Percentiles rank a stretch among this genome's conserved stretches.
Evolutionary conservation across 2,329 filamentous ascomycete genomes (phyloP).

Genomic region (Exophiala phaeomuriformis): DNA sequence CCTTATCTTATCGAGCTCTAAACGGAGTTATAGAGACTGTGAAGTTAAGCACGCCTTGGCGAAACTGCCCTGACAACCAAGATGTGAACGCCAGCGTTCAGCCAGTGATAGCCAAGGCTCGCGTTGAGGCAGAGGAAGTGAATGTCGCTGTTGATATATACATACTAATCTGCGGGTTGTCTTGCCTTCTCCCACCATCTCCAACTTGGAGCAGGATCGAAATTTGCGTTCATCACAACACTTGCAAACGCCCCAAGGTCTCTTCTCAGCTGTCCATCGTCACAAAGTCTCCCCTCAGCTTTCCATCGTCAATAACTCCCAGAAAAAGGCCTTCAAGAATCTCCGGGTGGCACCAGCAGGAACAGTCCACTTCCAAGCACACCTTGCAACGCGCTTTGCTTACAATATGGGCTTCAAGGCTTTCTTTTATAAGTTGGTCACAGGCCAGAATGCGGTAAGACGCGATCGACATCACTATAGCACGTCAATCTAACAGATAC

Average conservation of each 20-base stretch:
- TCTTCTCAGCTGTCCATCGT: too few species aligned
- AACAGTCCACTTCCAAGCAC: too few species aligned
- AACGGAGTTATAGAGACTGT: neutral
- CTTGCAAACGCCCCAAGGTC: too few species aligned
- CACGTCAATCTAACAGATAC: neutral
- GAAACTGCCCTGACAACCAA: neutral
- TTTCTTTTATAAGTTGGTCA: neutral
- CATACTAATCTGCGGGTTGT: neutral
- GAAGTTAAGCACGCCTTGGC: neutral
- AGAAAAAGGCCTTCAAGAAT: too few species aligned
- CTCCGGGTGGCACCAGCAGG: too few species aligned
- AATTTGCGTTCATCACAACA: too few species aligned
- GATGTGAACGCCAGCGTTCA: neutral
- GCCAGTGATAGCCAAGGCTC: neutral
- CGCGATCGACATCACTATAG: neutral
- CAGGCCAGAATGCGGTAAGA: neutral
- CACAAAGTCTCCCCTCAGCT: too few species aligned
- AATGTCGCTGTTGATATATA: neutral
- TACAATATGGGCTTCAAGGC: neutral
- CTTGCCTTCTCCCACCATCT: neutral
- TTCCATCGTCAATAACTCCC: too few species aligned
- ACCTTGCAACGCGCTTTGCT: too few species aligned
- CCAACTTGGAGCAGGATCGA: too few species aligned
- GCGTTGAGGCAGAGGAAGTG: neutral
- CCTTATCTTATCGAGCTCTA: neutral